Conservation (phyloP, 2,329 filamentous ascomycete genomes). For the Diaporthe eres region DNA sequence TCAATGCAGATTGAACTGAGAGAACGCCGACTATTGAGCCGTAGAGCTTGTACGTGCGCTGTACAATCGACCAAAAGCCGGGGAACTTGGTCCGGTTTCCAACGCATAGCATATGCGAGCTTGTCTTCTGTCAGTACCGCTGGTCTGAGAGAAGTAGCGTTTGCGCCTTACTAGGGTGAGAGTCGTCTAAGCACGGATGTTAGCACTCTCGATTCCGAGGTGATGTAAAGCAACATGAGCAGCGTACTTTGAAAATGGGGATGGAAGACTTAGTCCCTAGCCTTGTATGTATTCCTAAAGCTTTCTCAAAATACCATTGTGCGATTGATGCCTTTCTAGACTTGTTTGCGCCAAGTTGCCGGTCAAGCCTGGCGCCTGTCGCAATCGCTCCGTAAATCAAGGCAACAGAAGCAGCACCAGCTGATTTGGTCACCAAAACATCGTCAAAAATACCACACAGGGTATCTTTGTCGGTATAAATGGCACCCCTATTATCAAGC, state of each 20-base stretch:
- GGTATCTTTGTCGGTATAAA: background rate
- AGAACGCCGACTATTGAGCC: slow-evolving; percentile 4
- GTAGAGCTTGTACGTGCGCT: background rate
- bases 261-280: background rate
- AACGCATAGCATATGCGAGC: slow-evolving; percentile 3
- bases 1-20: slow-evolving; percentile 1
- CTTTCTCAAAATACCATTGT: slow-evolving; percentile 1
- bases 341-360: background rate
- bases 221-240: background rate
- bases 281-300: background rate
- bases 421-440: background rate
- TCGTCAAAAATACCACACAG: background rate
- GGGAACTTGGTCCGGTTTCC: background rate
- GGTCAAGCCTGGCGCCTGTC: background rate
- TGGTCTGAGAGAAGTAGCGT: background rate
- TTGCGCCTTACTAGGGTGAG: background rate
- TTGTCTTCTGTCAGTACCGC: background rate
- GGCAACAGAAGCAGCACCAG: background rate
- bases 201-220: background rate
- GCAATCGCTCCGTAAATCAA: background rate
- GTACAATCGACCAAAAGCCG: background rate
- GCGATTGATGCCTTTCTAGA: background rate
- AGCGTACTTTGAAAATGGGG: background rate
- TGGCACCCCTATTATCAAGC: background rate
- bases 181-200: background rate